Evolutionary conservation across 2,329 filamentous ascomycete species (phyloP).

Genomic region (Dactylellina cionopaga): DNA sequence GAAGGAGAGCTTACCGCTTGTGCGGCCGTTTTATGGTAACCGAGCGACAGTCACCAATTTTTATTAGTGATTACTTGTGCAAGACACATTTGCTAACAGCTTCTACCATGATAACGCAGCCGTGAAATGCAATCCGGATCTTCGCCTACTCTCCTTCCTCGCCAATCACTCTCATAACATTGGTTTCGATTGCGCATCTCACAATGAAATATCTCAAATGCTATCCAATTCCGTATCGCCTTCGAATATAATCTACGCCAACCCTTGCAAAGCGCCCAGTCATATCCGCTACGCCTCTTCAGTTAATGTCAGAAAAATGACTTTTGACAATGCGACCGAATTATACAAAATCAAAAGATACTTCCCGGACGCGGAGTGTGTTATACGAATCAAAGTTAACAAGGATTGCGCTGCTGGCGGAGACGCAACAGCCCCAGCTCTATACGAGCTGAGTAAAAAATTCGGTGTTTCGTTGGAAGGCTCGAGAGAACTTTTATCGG

Average conservation of each 20-base stretch:
- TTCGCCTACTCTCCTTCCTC: conserved; percentile 23
- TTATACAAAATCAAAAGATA: conserved; percentile 29
- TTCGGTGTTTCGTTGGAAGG: conserved; percentile 30
- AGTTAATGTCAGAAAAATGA: conserved; percentile 33
- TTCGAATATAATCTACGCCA: conserved; percentile 42
- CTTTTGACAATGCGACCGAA: conserved; percentile 41
- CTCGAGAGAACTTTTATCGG: not conserved
- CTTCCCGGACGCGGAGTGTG: conserved; percentile 28
- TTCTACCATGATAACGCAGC: conserved; percentile 1
- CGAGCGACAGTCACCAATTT: not conserved
- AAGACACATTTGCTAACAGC: not conserved
- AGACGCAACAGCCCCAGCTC: not conserved
- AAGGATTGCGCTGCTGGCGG: not conserved
- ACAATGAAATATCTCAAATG: conserved; percentile 23
- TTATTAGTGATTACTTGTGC: too few relatives aligned
- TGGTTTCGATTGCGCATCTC: conserved; percentile 48
- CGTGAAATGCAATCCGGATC: conserved; percentile 41
- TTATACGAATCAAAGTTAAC: conserved; percentile 27
- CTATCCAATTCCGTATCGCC: conserved; percentile 29
- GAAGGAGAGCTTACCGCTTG: conserved; percentile 16
- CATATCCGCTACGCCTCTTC: conserved; percentile 39
- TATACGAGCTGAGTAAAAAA: conserved; percentile 46
- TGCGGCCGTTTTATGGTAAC: conserved; percentile 45
- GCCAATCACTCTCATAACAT: not conserved
- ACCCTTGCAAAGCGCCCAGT: conserved; percentile 47